These are phyloP conservation scores for Wickerhamiella shivajii DNA, from an alignment of 805 yeast species.

Conservation along the genomic window DNA sequence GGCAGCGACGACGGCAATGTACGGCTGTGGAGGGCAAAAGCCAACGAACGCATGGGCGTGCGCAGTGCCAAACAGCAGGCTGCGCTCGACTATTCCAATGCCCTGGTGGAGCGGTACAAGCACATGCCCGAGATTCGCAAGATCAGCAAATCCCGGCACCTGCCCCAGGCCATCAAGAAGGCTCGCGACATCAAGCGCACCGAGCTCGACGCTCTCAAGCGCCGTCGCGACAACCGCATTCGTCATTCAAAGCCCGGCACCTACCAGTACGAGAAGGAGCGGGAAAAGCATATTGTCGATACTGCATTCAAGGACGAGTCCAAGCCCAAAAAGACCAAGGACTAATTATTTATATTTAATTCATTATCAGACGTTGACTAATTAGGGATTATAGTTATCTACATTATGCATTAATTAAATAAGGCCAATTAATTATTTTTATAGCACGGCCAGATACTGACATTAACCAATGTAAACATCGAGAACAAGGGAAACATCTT, in stretches of 20 bases:
- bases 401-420: background rate
- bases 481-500: conserved; percentile 72
- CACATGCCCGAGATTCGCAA: conserved; percentile 93
- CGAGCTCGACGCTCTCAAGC: conserved; percentile 59
- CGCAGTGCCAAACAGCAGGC: conserved; percentile 67
- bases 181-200: conserved; percentile 73
- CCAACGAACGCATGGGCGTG: conserved; percentile 70
- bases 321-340: too few relatives aligned
- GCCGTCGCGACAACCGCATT: conserved; percentile 71
- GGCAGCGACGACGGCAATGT: conserved; percentile 97
- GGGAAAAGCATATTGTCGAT: conserved; percentile 77
- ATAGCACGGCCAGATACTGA: too few relatives aligned
- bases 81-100: conserved; percentile 79
- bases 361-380: too few relatives aligned
- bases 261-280: conserved; percentile 40
- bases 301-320: conserved; percentile 37
- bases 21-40: conserved; percentile 80
- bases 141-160: conserved; percentile 81
- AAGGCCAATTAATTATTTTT: too few relatives aligned
- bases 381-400: too few relatives aligned
- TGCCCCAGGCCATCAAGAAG: conserved; percentile 75
- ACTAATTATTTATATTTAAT: too few relatives aligned
- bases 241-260: conserved; percentile 47
- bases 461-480: conserved; percentile 54
- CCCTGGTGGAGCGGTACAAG: conserved; percentile 81